A percentile compares a stretch with the other conserved stretches of the same genome.
Conservation (phyloP, 2,329 filamentous ascomycete species). For the Fusarium sp. region DNA sequence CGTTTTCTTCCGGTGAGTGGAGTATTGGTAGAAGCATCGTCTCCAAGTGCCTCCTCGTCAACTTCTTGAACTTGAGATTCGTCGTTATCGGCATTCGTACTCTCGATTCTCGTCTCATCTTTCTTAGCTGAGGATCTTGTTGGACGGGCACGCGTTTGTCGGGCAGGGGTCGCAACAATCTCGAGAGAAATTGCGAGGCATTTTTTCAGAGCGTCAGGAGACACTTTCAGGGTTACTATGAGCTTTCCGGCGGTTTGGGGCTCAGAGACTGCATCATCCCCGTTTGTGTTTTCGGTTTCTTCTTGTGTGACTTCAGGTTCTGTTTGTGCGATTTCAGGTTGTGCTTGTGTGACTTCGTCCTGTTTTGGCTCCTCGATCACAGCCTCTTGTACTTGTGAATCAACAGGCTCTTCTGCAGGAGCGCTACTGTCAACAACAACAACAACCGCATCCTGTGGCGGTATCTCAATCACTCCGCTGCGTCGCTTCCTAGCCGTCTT, state of each 20-base stretch:
- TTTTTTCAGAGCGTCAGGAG: slow-evolving; percentile 19
- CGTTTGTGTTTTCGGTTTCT: not conserved
- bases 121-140: slow-evolving; percentile 32
- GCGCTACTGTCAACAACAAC: not conserved
- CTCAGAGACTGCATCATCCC: not conserved
- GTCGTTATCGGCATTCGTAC: slow-evolving; percentile 2
- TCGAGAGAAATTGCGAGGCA: not conserved
- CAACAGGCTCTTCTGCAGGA: not conserved
- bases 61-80: slow-evolving; percentile 6
- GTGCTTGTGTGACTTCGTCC: not conserved
- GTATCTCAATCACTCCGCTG: not conserved
- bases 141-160: slow-evolving; percentile 20
- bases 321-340: slow-evolving; percentile 1
- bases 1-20: slow-evolving; percentile 48
- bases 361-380: not conserved
- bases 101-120: not conserved
- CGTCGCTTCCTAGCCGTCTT: slow-evolving; percentile 20
- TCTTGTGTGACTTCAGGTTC: not conserved
- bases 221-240: slow-evolving; percentile 28
- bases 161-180: slow-evolving; percentile 22
- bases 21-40: not conserved
- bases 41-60: slow-evolving; percentile 5
- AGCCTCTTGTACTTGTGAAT: slow-evolving; percentile 5
- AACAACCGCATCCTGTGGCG: not conserved
- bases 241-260: slow-evolving; percentile 2